Conservation (phyloP, 2,329 filamentous ascomycete species). For the Nemania bipapillata region DNA sequence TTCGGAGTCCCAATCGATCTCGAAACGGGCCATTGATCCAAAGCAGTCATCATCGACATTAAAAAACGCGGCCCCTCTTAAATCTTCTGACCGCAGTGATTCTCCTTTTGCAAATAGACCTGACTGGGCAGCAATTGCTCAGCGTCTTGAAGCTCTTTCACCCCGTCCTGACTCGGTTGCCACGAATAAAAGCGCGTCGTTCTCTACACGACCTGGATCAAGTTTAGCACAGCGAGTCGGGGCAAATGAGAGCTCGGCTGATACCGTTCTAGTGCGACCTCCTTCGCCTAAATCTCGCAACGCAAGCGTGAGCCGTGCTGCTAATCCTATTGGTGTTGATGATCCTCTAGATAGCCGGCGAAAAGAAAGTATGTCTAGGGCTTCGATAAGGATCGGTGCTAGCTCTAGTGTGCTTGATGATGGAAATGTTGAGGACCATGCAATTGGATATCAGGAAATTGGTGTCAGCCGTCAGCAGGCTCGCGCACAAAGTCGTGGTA, state of each 20-base stretch:
- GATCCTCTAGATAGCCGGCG: not conserved
- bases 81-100: not conserved
- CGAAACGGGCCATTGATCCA: not conserved
- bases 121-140: not conserved
- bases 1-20: not conserved
- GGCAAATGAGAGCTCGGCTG: not conserved
- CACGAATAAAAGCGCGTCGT: too few species aligned
- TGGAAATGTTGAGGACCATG: not conserved
- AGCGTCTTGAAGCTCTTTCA: not conserved
- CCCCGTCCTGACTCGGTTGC: not conserved
- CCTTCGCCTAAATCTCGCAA: not conserved
- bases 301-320: not conserved
- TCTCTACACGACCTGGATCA: not conserved
- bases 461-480: not conserved
- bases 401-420: not conserved
- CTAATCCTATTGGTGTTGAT: not conserved
- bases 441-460: not conserved
- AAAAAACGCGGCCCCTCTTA: not conserved
- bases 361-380: not conserved
- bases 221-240: not conserved
- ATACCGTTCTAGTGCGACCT: not conserved
- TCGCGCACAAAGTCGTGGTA: conserved; percentile 10
- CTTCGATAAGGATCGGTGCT: not conserved
- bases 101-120: not conserved
- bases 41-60: not conserved